phyloP scores from a whole-genome alignment of 2,329 filamentous ascomycete species.

The Hypoxylon sp. region DNA sequence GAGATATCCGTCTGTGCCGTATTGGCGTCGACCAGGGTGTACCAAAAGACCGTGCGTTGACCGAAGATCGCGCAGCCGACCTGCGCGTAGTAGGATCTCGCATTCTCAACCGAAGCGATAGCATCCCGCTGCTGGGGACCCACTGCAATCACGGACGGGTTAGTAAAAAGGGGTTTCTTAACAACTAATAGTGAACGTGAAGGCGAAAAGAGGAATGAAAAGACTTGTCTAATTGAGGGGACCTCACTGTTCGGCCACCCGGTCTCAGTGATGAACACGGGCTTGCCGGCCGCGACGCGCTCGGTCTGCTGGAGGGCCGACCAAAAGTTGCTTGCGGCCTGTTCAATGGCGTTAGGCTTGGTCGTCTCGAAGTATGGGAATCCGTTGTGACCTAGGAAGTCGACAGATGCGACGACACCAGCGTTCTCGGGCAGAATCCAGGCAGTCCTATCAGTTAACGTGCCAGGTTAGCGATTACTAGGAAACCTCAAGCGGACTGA shows the following conservation, averaged over 20 bases:
- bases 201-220: neutral
- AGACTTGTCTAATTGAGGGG: conserved; percentile 32
- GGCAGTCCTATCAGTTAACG: conserved; percentile 46
- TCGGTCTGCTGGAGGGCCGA: conserved; percentile 49
- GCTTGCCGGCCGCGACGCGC: conserved; percentile 50
- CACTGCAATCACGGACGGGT: conserved; percentile 31
- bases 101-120: conserved; percentile 50
- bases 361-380: conserved; percentile 54
- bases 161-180: neutral
- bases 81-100: conserved; percentile 53
- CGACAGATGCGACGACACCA: conserved; percentile 44
- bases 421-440: conserved; percentile 52
- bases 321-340: conserved; percentile 49
- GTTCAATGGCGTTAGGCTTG: conserved; percentile 50
- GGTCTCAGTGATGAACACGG: conserved; percentile 53
- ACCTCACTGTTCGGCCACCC: conserved; percentile 53
- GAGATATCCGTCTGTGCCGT: conserved; percentile 54
- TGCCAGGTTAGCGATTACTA: conserved; percentile 2
- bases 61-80: conserved; percentile 53
- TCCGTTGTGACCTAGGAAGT: conserved; percentile 52
- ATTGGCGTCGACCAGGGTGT: conserved; percentile 67
- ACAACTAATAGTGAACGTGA: neutral
- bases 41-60: conserved; percentile 66
- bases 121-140: conserved; percentile 50
- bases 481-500: too few relatives aligned